Evolutionary conservation across 257 asterid species (phyloP), one percentile per base, ranked within the genome.

Genomic region (Solanum acaule): DNA sequence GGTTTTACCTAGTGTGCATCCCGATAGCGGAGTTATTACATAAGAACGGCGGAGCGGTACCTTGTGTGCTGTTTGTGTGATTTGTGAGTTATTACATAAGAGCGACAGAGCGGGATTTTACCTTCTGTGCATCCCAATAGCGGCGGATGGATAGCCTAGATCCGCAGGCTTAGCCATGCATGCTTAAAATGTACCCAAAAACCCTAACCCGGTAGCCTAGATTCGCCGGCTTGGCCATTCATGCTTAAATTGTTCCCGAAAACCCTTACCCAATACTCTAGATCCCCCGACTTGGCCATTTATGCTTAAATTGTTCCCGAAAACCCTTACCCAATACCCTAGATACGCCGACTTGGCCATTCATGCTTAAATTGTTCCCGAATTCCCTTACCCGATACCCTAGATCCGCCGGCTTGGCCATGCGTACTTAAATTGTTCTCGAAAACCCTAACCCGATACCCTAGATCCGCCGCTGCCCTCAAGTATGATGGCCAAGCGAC

Each of bases 211-310:
- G 6, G 18, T 18, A 56, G n/a, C 65, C 65, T 56, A 56, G 65
- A 56, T 56, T 4, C 4, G 0, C 2, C 2, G 4, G n/a, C 4
- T 6, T 20, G 2, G n/a, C 2, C n/a, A 9, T n/a, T 3, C n/a
- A 56, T 56, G 65, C 65, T 56, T 1, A 18, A 18, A 18, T 3
- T 56, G 4, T 56, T 6, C 8, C 10, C 4, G 4, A 56, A 56
- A 18, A 18, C n/a, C 65, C 65, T 56, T 6, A 52, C 65, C 9
- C 10, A 1, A 1, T 56, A 0, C 2, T n/a, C n/a, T 18, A 56
- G 10, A 18, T 56, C 23, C 4, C 0, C n/a, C 65, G 10, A 2
- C n/a, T 56, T 18, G 65, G 65, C 59, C 59, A n/a, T 18, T 52
- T 1, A 18, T 52, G 63, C 1, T 52, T 52, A 52, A 52, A 52